Base-by-base conservation (phyloP, 805 yeast species). In the Clavispora fructus region DNA sequence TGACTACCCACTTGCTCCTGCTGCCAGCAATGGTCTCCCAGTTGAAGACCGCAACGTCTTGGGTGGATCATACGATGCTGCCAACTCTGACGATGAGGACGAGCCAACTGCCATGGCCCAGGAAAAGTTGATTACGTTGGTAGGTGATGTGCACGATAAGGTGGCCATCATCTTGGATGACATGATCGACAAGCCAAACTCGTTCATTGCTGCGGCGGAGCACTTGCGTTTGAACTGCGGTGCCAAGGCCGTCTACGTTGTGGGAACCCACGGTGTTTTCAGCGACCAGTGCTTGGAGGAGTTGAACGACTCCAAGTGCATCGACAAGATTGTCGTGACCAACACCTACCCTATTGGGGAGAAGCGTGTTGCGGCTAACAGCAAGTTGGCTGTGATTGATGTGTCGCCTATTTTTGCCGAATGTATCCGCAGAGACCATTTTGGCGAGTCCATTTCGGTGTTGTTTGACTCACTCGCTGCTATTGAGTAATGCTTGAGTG, bases 351-450 rank as follows among this genome's bases (percentile, higher is more conserved):
- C 99, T 47, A 87, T 92, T 43, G 71, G 84, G 16, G 77, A 77
- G 53, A 85, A 80, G 48, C 74, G 78, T 55, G 67, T 78, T 29
- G 74, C 72, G 44, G 75, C 73, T 42, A 75, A 83, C 52, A 45
- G 45, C 43, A 94, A 94, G 67, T 75, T 94, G 57, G 82, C 82
- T 13, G 85, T 89, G 42, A 90, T 94, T 58, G 99, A 94, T 61
- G 95, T 94, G 42, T 86, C 97, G 50, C 86, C 96, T 16, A 90
- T 94, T 44, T 87, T 94, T 62, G 98, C 98, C 31, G 99, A 94
- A 73, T 94, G 98, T 68, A 92, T 94, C 51, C 84, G 99, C 72
- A 86, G 99, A 73, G 97, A 94, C 64, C 99, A 94, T 67, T 91
- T 92, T 59, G 99, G 99, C 65, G 98, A 92, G 73, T 85, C 95